Base-by-base conservation (phyloP, 345 rosid species). In the Dipteronia dyeriana region DNA sequence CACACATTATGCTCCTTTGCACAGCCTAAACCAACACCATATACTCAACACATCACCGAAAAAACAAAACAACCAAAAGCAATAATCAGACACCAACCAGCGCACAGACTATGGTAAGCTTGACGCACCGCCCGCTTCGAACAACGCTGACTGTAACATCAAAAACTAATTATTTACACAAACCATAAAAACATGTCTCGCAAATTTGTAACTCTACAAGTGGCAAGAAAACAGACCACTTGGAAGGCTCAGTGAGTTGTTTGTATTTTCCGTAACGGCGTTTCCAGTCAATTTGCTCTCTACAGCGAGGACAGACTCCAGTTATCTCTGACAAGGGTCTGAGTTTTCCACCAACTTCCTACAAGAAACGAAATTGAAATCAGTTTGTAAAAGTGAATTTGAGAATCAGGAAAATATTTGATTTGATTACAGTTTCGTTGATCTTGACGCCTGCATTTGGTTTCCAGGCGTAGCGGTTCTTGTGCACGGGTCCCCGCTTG, bases 271-370 rank as follows among this genome's bases (percentile, higher is more conserved):
- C 98, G 53, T 95, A 95, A 11, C 85, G 88, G 47, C 99, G 98
- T 75, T 95, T 95, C 98, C 99, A 94, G 41, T 92, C 98, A 70
- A 95, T 95, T 85, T 95, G 97, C 2, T 92, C 99, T 66, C 86
- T 87, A 79, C 99, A 96, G 4, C 98, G 90, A 66, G 43, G 71
- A 73, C 99, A 96, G 13, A 96, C 97, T 74, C 99, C 99, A 0
- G 97, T 92, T 10, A 94, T 90, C 73, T 94, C 98, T 34, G 97
- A 87, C 9, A 72, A 75, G 2, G 97, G 98, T 79, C 90, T 86
- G 17, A 82, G 75, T 86, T 76, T 89, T 51, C 92, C 95, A 14
- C 99, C 98, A 0, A 91, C 97, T 82, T 89, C 93, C 94, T 87
- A 78, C 29, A 62, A 17, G 1, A 53, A 39, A 65, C 34, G 43